Evolutionary conservation across 2,329 filamentous ascomycete species (phyloP), one percentile per base, ranked within the genome.

Genomic region (Chlorencoelia australis): DNA sequence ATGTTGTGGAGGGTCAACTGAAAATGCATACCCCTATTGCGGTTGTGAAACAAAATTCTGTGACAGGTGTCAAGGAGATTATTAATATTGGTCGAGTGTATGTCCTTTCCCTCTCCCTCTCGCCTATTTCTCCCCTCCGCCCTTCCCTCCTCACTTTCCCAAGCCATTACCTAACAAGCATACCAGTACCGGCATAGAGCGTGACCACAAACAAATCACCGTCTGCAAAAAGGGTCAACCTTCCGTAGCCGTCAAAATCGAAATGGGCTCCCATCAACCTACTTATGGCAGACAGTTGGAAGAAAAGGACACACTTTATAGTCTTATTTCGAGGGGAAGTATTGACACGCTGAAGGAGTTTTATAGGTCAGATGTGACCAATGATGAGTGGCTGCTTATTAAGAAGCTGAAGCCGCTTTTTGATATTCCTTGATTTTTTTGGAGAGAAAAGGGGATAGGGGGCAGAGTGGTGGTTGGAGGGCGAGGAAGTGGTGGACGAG

Each of bases 331-430:
- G 28, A 75, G 91, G 49, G 71, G 76, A 50, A 91, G 82, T 55
- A 98, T 98, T 60, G 85, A 98, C 63, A 87, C 80, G 7, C 74
- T 98, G 47, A 98, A 98, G 72, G 85, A 95, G 57, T 95, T 86
- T 60, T 98, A 95, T 67, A 73, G 88, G 39, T 67, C 76, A 40
- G 88, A 95, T 42, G 85, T 95, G 27, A 73, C 72, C 32, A 89
- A 83, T 63, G 91, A 96, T 8, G 91, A 98, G 65, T 98, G 91
- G 91, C 70, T 75, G 55, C 69, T 98, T 46, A 86, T 98, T 56
- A 84, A 89, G 63, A 94, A 94, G 72, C 68, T 98, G 57, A 98
- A 98, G 75, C 79, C 84, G 26, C 58, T 94, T 49, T 95, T 96
- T 58, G 91, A 96, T 62, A 82, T 95, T 61, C 53, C 53, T 40